Percentiles rank a stretch among this genome's conserved stretches.
phyloP scores from a whole-genome alignment of 2,329 filamentous ascomycete genomes.

The Fusarium nisikadoi region DNA sequence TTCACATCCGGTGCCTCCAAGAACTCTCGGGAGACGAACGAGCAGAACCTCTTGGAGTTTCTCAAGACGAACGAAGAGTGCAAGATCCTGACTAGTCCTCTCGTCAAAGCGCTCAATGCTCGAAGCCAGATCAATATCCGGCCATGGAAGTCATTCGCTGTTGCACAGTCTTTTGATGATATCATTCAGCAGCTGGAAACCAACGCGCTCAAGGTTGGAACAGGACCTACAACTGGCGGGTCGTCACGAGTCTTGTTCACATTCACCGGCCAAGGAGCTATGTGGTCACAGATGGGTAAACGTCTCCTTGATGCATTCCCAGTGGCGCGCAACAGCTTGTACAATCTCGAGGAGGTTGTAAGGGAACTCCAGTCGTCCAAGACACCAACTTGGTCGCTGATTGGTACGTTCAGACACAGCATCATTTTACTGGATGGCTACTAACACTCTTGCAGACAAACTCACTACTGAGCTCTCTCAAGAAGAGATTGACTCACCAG shows the following conservation, averaged over 20 bases:
- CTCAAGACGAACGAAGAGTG: slow-evolving; percentile 27
- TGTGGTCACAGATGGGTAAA: slow-evolving; percentile 40
- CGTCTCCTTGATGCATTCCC: slow-evolving; percentile 36
- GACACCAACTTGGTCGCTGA: slow-evolving; percentile 23
- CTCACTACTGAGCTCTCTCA: slow-evolving; percentile 27
- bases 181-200: slow-evolving; percentile 33
- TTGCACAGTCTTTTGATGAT: slow-evolving; percentile 31
- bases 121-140: slow-evolving; percentile 36
- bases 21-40: slow-evolving; percentile 32
- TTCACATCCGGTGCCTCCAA: slow-evolving; percentile 35
- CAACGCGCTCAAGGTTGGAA: slow-evolving; percentile 33
- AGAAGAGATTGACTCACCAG: slow-evolving; percentile 28
- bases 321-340: slow-evolving; percentile 34
- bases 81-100: slow-evolving; percentile 18
- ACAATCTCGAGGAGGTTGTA: slow-evolving; percentile 26
- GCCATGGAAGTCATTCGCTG: slow-evolving; percentile 38
- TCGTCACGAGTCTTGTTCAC: slow-evolving; percentile 20
- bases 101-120: slow-evolving; percentile 33
- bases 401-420: neutral
- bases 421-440: neutral
- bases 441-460: slow-evolving; percentile 29
- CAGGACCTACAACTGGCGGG: neutral
- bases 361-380: slow-evolving; percentile 19
- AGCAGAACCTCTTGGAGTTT: slow-evolving; percentile 24
- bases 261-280: slow-evolving; percentile 38